These are phyloP conservation scores for Starmerella vaccinii DNA, from an alignment of 805 yeast genomes.

Conservation along the genomic window DNA sequence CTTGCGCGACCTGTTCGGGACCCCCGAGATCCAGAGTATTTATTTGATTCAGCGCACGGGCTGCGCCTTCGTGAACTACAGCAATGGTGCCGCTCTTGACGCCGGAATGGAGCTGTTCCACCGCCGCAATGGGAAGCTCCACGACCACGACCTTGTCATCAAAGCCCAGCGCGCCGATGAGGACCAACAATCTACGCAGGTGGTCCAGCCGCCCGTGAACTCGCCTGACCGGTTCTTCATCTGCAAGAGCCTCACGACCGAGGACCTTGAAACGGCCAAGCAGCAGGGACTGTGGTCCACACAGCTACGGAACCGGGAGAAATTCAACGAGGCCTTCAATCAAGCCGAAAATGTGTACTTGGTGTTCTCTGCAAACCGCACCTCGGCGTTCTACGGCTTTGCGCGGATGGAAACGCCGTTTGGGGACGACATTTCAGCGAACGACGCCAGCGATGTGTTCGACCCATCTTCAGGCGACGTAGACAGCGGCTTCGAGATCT, in stretches of 20 bases:
- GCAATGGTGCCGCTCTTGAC: slow-evolving; percentile 27
- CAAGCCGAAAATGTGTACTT: slow-evolving; percentile 31
- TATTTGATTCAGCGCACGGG: slow-evolving; percentile 35
- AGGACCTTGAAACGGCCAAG: slow-evolving; percentile 33
- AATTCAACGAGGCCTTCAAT: slow-evolving; percentile 32
- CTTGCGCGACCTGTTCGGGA: slow-evolving; percentile 33
- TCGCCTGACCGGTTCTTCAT: slow-evolving; percentile 31
- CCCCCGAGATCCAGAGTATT: slow-evolving; percentile 32
- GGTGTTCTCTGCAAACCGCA: slow-evolving; percentile 35
- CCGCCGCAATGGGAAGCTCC: slow-evolving; percentile 27
- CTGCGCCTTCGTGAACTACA: slow-evolving; percentile 37
- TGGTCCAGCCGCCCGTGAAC: slow-evolving; percentile 6
- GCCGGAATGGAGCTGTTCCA: slow-evolving; percentile 27
- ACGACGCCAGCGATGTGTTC: neutral
- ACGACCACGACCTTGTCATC: slow-evolving; percentile 31
- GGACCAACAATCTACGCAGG: neutral
- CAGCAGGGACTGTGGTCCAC: slow-evolving; percentile 34
- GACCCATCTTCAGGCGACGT: neutral
- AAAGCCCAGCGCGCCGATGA: slow-evolving; percentile 20
- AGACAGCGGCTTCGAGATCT: slow-evolving; percentile 5
- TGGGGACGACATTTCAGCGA: slow-evolving; percentile 10
- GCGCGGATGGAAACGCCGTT: slow-evolving; percentile 33
- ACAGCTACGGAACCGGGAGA: slow-evolving; percentile 34
- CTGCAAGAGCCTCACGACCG: slow-evolving; percentile 34
- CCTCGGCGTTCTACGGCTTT: slow-evolving; percentile 35